Evolutionary conservation across 2,329 filamentous ascomycete species (phyloP), one percentile per base, ranked within the genome.

Genomic region (Tolypocladium ophioglossoides): DNA sequence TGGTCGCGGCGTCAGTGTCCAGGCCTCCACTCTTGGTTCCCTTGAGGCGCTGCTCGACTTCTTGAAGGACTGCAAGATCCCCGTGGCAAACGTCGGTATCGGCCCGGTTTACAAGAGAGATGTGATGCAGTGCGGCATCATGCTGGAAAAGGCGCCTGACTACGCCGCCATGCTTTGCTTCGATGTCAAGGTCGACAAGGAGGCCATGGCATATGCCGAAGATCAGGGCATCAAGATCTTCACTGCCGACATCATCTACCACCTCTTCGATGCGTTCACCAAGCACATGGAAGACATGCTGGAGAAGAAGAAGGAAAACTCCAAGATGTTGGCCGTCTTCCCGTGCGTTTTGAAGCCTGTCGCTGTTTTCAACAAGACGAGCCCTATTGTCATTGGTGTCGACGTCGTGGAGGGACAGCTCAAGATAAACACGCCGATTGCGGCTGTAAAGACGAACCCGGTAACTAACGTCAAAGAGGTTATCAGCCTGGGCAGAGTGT

Each of bases 81-180:
- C 94, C 1, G 94, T 99, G 24, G 87, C 91, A 63, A 96, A 96
- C 70, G 95, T 99, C 59, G 92, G 90, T 56, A 97, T 99, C 65
- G 94, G 94, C 50, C 94, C 94, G 2, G 92, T 99, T 40, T 97
- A 89, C 82, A 96, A 96, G 78, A 89, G 94, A 65, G 94, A 99
- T 72, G 89, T 99, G 53, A 94, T 97, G 82, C 91, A 85, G 84
- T 80, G 89, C 76, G 91, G 90, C 66, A 87, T 89, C 62, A 99
- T 99, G 94, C 71, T 97, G 65, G 94, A 99, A 73, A 97, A 96
- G 76, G 82, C 86, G 18, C 90, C 90, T 61, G 91, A 99, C 68
- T 95, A 86, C 63, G 94, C 94, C n/a, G 89, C 97, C 68, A 99
- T 99, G 94, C 84, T 99, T 51, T 97, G 94, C 71, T 99, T 99